Evolutionary conservation across 371 early-diverging fungal species (phyloP), one percentile per base, ranked within the genome.

Genomic region (Circinella minor): DNA sequence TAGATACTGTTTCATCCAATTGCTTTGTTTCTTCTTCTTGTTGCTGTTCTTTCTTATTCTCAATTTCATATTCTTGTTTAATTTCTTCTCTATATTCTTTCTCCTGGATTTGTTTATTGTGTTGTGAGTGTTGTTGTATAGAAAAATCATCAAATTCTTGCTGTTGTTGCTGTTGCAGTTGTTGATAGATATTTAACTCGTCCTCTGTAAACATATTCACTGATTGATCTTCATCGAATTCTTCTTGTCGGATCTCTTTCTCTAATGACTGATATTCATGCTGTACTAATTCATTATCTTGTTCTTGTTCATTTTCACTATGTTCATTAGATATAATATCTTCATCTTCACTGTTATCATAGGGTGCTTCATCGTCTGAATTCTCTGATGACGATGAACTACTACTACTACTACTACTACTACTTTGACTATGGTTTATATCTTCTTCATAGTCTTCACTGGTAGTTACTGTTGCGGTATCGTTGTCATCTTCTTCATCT

Each of bases 371-470:
- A 51, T 51, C 51, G 6, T 15, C 15, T 7, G 51, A 51, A 51
- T 15, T 51, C 5, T 51, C 51, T 4, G 51, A 51, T 13, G 51
- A 51, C 6, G 51, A 51, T 1, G 15, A 8, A 13, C 14, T 13
- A 2, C 17, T 0, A 3, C 51, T 51, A n/a, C 51, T 51, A 13
- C 14, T 13, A 2, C 17, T 0, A 3, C 51, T 51, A n/a, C 51
- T 51, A 51, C 51, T 51, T 51, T 51, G 51, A 15, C 51, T 51
- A 17, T 51, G 51, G 3, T 51, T n/a, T 15, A 51, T 51, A 5
- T 51, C 51, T 5, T n/a, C 51, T 51, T 51, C 51, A n/a, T 51
- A 51, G 8, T 51, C 51, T n/a, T 51, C 51, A 51, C 51, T 51
- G 0, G 51, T 51, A 13, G 51, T 51, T 51, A 15, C 51, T 15